Base-by-base conservation (phyloP, 2,329 filamentous ascomycete genomes). In the Scedosporium minutisporum region DNA sequence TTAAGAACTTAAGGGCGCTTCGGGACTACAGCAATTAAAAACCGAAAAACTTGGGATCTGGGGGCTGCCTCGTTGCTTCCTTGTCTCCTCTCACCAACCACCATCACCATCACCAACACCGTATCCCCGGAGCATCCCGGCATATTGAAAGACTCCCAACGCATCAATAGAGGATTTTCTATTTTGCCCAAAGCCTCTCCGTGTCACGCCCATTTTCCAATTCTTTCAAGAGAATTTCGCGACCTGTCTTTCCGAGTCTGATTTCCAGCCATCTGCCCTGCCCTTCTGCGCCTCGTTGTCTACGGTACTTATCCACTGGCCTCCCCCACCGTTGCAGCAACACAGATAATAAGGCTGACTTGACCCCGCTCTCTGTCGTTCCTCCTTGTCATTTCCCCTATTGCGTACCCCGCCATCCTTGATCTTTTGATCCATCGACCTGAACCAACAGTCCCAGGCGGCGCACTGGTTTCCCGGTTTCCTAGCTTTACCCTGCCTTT, bases 281-380 rank as follows among this genome's bases (percentile, higher is more conserved):
- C 57, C n/a, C 25, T 41, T 10, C 55, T n/a, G 44, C 44, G 12
- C 12, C 51, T 27, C 23, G 21, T 21, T n/a, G 21, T 27, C 51
- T n/a, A 23, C 51, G 14, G 23, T 23, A 23, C 18, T 23, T 27
- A 55, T 27, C 51, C 51, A 55, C 21, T 27, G 12, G 23, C 6
- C 51, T 55, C 51, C 51, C 57, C 57, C 57, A 41, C 57, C 57
- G 14, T 18, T 4, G 33, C 57, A 12, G 16, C 3, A 58, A 4
- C 48, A 21, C 60, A 38, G 48, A 55, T 18, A 61, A 55, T 57
- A 61, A 61, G 60, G 60, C 60, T 61, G 60, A 61, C 60, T 61
- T 33, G 60, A 61, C 60, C 60, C 60, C 60, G 60, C 60, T 61
- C 60, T 61, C 38, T 44, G 18, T 16, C 10, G n/a, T 23, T 29